Evolutionary conservation across 2,329 filamentous ascomycete species (phyloP), one percentile per base, ranked within the genome.

Genomic region (Lecanicillium sp.): DNA sequence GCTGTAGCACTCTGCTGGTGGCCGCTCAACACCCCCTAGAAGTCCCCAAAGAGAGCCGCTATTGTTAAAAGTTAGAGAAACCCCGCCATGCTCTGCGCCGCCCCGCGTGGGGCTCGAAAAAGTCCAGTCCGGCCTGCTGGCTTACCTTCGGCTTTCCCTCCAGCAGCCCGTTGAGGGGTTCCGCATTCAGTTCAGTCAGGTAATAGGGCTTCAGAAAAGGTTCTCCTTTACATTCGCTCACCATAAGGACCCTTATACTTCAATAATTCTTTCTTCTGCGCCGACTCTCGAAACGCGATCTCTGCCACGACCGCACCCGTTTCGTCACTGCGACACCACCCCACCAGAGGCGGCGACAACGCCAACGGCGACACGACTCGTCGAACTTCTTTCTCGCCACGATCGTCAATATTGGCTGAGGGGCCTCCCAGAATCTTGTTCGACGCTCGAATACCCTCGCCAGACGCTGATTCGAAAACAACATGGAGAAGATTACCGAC

Each of bases 401-500:
- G n/a, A n/a, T n/a, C n/a, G n/a, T n/a, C n/a, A n/a, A n/a, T n/a
- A n/a, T n/a, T n/a, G n/a, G n/a, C n/a, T n/a, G n/a, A n/a, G n/a
- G n/a, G n/a, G n/a, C n/a, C n/a, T n/a, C n/a, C n/a, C n/a, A n/a
- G n/a, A n/a, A n/a, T n/a, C n/a, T n/a, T n/a, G n/a, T n/a, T n/a
- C n/a, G n/a, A n/a, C n/a, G n/a, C n/a, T n/a, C n/a, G n/a, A n/a
- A n/a, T n/a, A n/a, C n/a, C n/a, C n/a, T n/a, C n/a, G n/a, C n/a
- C n/a, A n/a, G n/a, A n/a, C n/a, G n/a, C n/a, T 39, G 37, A 48
- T 12, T 29, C 26, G 26, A 37, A 12, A 15, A 9, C 20, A 14
- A 35, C 53, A 88, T 88, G 84, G 85, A 90, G 72, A 93, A 87
- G 70, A 90, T 96, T 64, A 95, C 89, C 54, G 86, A 94, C 75